Percentiles rank a stretch among this genome's conserved stretches.
Conservation (phyloP, 1,139 yeast genomes). For the Schwanniomyces etchellsii region DNA sequence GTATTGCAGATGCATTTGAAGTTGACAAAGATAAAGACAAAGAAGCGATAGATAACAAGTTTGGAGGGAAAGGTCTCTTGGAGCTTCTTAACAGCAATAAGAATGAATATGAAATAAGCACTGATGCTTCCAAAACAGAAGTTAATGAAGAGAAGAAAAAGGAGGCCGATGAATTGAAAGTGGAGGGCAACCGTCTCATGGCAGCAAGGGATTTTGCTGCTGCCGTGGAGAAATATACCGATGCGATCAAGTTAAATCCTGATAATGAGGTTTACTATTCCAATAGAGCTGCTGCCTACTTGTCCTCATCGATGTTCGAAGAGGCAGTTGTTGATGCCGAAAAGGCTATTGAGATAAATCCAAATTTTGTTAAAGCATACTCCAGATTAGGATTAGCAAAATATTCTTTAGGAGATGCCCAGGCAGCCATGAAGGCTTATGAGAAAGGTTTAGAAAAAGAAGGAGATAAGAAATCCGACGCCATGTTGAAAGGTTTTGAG, state of each 20-base stretch:
- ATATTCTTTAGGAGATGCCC: slow-evolving; percentile 83
- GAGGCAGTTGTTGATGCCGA: slow-evolving; percentile 82
- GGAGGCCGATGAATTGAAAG: slow-evolving; percentile 77
- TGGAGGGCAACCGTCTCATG: slow-evolving; percentile 89
- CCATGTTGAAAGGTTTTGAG: slow-evolving; percentile 91
- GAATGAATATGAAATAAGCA: slow-evolving; percentile 7
- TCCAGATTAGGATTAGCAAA: slow-evolving; percentile 92
- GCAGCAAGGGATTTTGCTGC: slow-evolving; percentile 64
- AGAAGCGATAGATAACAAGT: slow-evolving; percentile 26
- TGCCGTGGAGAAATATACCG: slow-evolving; percentile 74
- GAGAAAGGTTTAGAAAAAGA: slow-evolving; percentile 81
- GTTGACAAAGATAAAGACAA: slow-evolving; percentile 49
- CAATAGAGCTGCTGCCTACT: slow-evolving; percentile 95
- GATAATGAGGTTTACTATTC: slow-evolving; percentile 80
- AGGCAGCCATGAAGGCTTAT: slow-evolving; percentile 87
- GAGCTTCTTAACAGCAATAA: slow-evolving; percentile 31
- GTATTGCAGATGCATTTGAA: slow-evolving; percentile 83
- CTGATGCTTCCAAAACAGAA: slow-evolving; percentile 26
- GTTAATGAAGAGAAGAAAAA: slow-evolving; percentile 54
- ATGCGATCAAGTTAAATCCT: slow-evolving; percentile 71
- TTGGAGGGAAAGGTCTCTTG: slow-evolving; percentile 44
- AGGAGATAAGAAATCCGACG: slow-evolving; percentile 79
- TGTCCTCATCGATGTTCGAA: slow-evolving; percentile 69
- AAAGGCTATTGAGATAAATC: slow-evolving; percentile 70
- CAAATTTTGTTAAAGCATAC: slow-evolving; percentile 85